Evolutionary conservation across 768 basidiomycete species (phyloP).

Genomic region (Mycena belliarum): DNA sequence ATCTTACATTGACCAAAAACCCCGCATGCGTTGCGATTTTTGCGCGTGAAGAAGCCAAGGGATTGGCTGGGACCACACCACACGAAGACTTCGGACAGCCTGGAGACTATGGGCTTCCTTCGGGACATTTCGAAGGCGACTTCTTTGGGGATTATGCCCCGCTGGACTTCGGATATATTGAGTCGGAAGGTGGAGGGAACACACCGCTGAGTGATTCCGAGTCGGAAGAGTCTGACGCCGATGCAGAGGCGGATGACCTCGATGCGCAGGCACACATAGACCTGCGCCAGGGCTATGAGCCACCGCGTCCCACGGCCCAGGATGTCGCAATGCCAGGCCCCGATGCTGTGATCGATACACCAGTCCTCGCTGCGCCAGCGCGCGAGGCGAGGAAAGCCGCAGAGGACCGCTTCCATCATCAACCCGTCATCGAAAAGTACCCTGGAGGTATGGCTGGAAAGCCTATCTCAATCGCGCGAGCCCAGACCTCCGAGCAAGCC

Average conservation of each 20-base stretch:
- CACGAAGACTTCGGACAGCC: background rate
- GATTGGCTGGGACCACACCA: background rate
- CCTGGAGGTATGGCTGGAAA: background rate
- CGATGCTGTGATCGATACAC: background rate
- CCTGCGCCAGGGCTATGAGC: background rate
- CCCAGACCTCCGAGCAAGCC: background rate
- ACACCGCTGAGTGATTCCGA: background rate
- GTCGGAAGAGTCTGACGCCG: background rate
- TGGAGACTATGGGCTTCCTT: background rate
- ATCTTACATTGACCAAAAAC: background rate
- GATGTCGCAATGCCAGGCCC: too few relatives aligned
- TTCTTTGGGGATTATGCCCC: background rate
- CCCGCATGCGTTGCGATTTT: background rate
- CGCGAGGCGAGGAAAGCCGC: background rate
- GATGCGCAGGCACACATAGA: background rate
- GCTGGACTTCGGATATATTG: background rate
- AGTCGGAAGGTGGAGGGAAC: background rate
- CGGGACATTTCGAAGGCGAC: background rate
- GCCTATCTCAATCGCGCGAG: background rate
- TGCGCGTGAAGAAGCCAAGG: background rate
- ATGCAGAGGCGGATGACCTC: background rate
- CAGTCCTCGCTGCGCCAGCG: too few relatives aligned
- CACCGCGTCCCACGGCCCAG: background rate
- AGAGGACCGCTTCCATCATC: background rate
- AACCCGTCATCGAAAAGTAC: background rate